phyloP scores from a whole-genome alignment of 768 basidiomycete species.

The Tricholoma sp. region DNA sequence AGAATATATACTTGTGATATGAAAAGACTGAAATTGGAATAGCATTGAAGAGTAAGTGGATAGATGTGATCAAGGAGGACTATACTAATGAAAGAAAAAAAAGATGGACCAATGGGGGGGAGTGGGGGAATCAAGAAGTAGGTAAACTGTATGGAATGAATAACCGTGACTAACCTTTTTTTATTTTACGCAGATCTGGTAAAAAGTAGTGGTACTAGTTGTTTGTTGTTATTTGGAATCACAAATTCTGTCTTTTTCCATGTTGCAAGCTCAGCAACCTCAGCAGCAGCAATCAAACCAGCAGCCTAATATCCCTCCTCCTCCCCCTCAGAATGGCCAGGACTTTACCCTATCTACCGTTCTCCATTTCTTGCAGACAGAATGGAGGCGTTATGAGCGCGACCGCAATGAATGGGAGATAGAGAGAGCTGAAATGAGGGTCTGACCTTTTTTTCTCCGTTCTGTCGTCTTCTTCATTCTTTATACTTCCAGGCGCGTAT shows the following conservation, averaged over 20 bases:
- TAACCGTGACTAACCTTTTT: slow-evolving; percentile 1
- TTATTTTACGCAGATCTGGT: slow-evolving; percentile 46
- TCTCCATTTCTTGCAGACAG: slow-evolving; percentile 95
- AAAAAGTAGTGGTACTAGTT: slow-evolving; percentile 51
- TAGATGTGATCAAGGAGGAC: not conserved
- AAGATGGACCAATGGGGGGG: slow-evolving; percentile 65
- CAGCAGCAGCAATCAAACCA: slow-evolving; percentile 55
- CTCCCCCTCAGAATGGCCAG: slow-evolving; percentile 81
- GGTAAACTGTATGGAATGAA: slow-evolving; percentile 23
- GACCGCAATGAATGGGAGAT: slow-evolving; percentile 99
- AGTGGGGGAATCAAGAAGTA: slow-evolving; percentile 81
- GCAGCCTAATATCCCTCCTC: slow-evolving; percentile 58
- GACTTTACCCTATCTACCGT: slow-evolving; percentile 93
- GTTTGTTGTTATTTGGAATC: slow-evolving; percentile 39
- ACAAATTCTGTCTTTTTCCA: slow-evolving; percentile 26
- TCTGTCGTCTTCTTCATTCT: slow-evolving; percentile 24
- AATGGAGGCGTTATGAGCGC: slow-evolving; percentile 96
- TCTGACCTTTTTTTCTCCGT: slow-evolving; percentile 37
- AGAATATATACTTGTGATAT: too few relatives aligned
- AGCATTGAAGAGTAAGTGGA: slow-evolving; percentile 52
- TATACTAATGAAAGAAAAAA: not conserved
- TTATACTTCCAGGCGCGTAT: slow-evolving; percentile 73
- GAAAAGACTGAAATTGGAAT: too few relatives aligned
- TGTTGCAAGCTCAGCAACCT: slow-evolving; percentile 47
- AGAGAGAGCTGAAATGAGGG: slow-evolving; percentile 98